Conservation (phyloP, 768 basidiomycete genomes). For the Termitomyces sp. region DNA sequence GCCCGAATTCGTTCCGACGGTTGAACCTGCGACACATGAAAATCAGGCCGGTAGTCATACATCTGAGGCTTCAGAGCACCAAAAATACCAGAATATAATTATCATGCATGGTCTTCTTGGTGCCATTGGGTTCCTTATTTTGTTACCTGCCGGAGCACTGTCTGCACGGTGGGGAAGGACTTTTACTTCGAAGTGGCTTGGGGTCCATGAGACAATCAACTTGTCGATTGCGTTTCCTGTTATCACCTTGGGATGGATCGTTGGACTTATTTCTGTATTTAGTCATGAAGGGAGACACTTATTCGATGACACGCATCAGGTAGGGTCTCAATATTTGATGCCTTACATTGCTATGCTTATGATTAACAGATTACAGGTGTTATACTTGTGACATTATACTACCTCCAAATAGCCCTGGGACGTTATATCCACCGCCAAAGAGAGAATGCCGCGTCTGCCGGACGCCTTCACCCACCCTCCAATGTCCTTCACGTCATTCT, state of each 20-base stretch:
- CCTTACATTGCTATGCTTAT: not conserved
- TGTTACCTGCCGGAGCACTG: constrained; percentile 51
- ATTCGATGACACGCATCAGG: constrained; percentile 43
- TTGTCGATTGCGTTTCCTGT: constrained; percentile 45
- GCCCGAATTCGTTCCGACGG: constrained; percentile 12
- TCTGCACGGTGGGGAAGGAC: constrained; percentile 53
- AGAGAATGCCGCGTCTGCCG: constrained; percentile 22
- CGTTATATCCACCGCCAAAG: constrained; percentile 45
- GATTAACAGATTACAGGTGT: constrained; percentile 44
- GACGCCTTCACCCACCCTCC: constrained; percentile 40
- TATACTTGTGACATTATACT: constrained; percentile 45
- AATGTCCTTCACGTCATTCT: constrained; percentile 56
- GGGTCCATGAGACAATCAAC: constrained; percentile 48
- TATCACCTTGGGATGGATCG: constrained; percentile 43
- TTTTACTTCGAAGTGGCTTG: constrained; percentile 51
- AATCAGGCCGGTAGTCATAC: not conserved
- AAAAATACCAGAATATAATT: constrained; percentile 38
- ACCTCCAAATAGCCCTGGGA: constrained; percentile 50
- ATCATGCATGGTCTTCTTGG: constrained; percentile 51
- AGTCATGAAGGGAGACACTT: constrained; percentile 29
- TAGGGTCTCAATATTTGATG: constrained; percentile 6
- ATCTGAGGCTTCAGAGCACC: constrained; percentile 13
- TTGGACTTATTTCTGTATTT: constrained; percentile 45
- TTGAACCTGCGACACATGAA: constrained; percentile 7
- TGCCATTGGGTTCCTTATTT: constrained; percentile 50